Base-by-base conservation (phyloP, 2,329 filamentous ascomycete genomes). In the Triangularia setosa region DNA sequence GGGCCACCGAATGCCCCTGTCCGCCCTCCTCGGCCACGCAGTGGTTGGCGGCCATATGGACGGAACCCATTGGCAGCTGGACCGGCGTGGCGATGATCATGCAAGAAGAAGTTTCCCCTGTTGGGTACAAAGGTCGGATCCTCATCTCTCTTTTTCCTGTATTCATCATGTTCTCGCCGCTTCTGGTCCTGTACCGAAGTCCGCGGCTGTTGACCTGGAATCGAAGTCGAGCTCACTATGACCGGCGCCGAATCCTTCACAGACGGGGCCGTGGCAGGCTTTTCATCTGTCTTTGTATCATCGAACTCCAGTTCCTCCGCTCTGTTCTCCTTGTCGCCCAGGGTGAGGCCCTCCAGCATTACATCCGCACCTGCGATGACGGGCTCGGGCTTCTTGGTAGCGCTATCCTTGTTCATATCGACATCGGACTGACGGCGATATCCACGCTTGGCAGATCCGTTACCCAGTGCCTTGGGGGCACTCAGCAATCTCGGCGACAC, bases 61-160 rank as follows among this genome's bases (percentile, higher is more conserved):
- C 90, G 84, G 77, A 94, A 92, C 61, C 90, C 90, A 77, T 93
- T 94, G 61, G 88, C 85, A 69, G 88, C 87, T 54, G 89, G 85
- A n/a, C 90, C 90, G 63, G 90, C 86, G 71, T 92, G 89, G 67
- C 92, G 87, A 73, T 95, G 92, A 75, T 98, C 95, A 77, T 98
- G 94, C 87, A 98, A 93, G 80, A 97, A 98, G 81, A 98, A 98
- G 67, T 91, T 90, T 65, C 95, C 95, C 69, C 94, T 84, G 73
- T 96, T 97, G 61, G 95, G 94, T 62, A 97, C 94, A 78, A 97
- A 97, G 11, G 93, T 88, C 35, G 94, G 94, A 75, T 97, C 92
- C 71, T 92, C 88, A 74, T 96, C 92, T 71, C 92, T 86, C 76
- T 91, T 91, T 79, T 90, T 92, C 78, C 90, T 88, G 79, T 96